phyloP scores from a whole-genome alignment of 768 basidiomycete species.

The Daedaleopsis sinensis region DNA sequence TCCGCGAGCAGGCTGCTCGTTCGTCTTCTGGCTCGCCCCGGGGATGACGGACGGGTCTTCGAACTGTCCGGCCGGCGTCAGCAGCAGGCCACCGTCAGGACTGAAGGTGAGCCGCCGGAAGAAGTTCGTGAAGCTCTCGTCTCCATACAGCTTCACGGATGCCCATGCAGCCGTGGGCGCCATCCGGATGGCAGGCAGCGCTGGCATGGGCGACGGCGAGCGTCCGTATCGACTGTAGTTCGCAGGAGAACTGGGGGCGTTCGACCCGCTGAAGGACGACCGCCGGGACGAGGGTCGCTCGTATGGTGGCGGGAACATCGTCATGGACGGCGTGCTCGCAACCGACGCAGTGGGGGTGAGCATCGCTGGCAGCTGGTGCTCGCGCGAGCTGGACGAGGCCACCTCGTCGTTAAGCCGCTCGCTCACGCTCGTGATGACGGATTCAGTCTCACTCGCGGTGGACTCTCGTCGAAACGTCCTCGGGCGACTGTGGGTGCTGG shows the following conservation, averaged over 20 bases:
- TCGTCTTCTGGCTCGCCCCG: constrained; percentile 29
- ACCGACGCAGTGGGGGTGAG: constrained; percentile 73
- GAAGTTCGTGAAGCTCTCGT: constrained; percentile 94
- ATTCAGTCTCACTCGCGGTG: constrained; percentile 76
- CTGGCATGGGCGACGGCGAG: constrained; percentile 89
- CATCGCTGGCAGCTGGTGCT: constrained; percentile 38
- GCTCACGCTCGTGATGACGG: constrained; percentile 50
- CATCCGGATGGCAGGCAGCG: constrained; percentile 89
- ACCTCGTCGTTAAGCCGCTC: constrained; percentile 59
- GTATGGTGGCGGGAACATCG: constrained; percentile 63
- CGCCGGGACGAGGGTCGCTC: constrained; percentile 66
- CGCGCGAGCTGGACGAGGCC: constrained; percentile 31
- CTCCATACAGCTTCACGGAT: constrained; percentile 85
- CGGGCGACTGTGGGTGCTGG: constrained; percentile 61
- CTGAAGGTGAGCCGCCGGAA: constrained; percentile 94
- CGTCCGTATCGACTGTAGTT: constrained; percentile 68
- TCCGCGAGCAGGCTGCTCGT: constrained; percentile 50
- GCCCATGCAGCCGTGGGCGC: constrained; percentile 61
- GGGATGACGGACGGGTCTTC: constrained; percentile 80
- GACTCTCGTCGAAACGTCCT: constrained; percentile 71
- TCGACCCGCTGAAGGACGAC: constrained; percentile 76
- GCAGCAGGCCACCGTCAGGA: constrained; percentile 89
- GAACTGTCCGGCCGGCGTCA: constrained; percentile 97
- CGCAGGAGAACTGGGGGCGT: constrained; percentile 73
- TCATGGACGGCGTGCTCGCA: constrained; percentile 62